phyloP scores from a whole-genome alignment of 495 filamentous ascomycete genomes.

The Endocarpon pusillum region DNA sequence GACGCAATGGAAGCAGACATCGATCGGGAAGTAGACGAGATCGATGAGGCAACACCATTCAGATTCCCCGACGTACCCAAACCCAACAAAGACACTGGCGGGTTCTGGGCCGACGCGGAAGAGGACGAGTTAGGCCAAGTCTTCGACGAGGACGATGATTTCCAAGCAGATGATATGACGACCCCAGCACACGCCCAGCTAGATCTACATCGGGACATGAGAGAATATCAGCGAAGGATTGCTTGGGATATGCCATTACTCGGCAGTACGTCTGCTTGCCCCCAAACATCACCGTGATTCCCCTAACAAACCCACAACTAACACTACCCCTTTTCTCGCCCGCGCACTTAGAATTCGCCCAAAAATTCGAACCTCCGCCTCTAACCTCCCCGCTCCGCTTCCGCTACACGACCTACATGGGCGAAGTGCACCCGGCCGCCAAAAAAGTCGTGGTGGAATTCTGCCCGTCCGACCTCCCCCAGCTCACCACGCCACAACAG shows the following conservation, averaged over 20 bases:
- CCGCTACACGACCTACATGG: slow-evolving; percentile 94
- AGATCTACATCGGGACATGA: slow-evolving; percentile 73
- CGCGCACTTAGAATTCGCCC: slow-evolving; percentile 62
- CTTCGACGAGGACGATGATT: slow-evolving; percentile 45
- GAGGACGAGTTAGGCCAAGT: slow-evolving; percentile 31
- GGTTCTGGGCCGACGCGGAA: slow-evolving; percentile 37
- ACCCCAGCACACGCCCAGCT: slow-evolving; percentile 67
- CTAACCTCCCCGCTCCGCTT: slow-evolving; percentile 57
- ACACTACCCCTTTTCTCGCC: not conserved
- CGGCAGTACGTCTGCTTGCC: slow-evolving; percentile 41
- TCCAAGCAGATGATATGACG: slow-evolving; percentile 67
- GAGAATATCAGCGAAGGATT: slow-evolving; percentile 71
- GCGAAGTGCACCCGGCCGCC: slow-evolving; percentile 80
- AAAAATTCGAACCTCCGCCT: slow-evolving; percentile 58
- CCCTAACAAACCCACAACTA: not conserved
- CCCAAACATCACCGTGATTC: not conserved
- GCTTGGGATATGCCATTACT: slow-evolving; percentile 96
- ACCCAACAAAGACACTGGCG: slow-evolving; percentile 12
- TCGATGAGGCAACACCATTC: not conserved
- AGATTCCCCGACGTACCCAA: not conserved
- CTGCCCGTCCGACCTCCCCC: slow-evolving; percentile 45
- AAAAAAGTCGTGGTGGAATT: slow-evolving; percentile 91
- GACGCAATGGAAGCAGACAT: slow-evolving; percentile 6
- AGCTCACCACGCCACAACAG: slow-evolving; percentile 48
- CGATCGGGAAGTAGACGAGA: slow-evolving; percentile 4